Base-by-base conservation (phyloP, 805 yeast species). In the Kodamaea neixiangensis region DNA sequence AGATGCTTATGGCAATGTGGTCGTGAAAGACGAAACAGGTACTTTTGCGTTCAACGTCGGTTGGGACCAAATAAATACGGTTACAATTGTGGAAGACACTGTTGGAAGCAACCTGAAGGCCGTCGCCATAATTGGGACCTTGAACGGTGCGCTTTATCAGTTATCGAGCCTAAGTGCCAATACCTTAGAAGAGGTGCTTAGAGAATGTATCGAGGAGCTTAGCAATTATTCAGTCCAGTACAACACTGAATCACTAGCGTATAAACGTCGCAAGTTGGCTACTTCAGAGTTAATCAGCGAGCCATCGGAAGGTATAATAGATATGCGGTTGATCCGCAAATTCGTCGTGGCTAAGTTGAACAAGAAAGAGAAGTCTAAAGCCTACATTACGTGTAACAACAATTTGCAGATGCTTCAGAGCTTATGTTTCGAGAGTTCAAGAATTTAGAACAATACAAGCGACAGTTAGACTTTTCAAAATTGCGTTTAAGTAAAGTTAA, bases 1-100 rank as follows among this genome's bases (percentile, higher is more conserved):
- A 4, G 75, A 71, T 47, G 58, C 68, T 0, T 51, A 56, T 15
- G 76, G 76, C 1, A 69, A 70, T 46, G 29, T 66, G 7, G 25
- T 14, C 6, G 19, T 43, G 17, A 20, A 20, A 40, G 1, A 31
- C 22, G n/a, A 52, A 47, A 11, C 48, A 31, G 35, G 42, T 46
- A 1, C 44, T 55, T 10, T 56, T 61, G 15, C 18, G 7, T 56
- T 58, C 47, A 67, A 66, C 42, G 44, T 71, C 5, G 67, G 67
- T 3, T 43, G 38, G 6, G 69, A 66, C 33, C 68, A 62, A 25
- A 59, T 71, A 44, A 71, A 70, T 53, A 47, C 54, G 1, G 56
- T 69, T 7, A 47, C 17, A 10, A 9, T 42, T 15, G 37, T 15
- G 10, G 19, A 22, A 18, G 15, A 7, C 11, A 5, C 21, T 17